Base-by-base conservation (phyloP, 768 basidiomycete species). In the Epithele typhae region DNA sequence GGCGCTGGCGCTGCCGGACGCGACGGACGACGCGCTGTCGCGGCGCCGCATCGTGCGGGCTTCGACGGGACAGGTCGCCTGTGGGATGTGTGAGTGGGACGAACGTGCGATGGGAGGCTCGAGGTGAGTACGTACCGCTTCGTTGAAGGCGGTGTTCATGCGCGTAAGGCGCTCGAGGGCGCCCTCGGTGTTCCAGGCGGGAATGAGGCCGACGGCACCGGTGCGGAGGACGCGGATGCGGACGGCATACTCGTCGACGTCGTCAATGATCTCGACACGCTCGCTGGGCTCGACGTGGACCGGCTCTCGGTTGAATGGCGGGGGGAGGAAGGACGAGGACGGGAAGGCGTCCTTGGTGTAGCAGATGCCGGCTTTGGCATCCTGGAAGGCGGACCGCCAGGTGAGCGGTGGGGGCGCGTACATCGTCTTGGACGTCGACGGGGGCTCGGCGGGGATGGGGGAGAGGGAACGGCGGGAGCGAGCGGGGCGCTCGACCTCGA, bases 141-240 rank as follows among this genome's bases (percentile, higher is more conserved):
- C 61, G 52, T 63, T 63, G 45, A 60, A 53, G 40, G 53, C 52
- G 48, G 60, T 63, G 40, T 63, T 63, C 44, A 59, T 38, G 37
- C 61, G 36, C 45, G 61, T 59, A n/a, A 63, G 42, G 30, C 59
- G 38, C 42, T 63, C 59, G 33, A 60, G 46, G 24, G 61, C 55
- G 33, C 54, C 61, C 52, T 63, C 61, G 22, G 54, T 40, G 48
- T 59, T 58, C 61, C 61, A 63, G 21, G 53, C 46, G n/a, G 61
- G 61, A 11, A 63, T 43, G 12, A 59, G 25, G 18, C 61, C 61
- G 8, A 57, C 51, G 9, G 14, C 36, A 27, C 53, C 53, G 10
- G 54, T 55, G 24, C 47, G 25, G 5, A 56, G 17, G 11, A 53
- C 40, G n/a, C 52, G 48, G 25, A 60, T 58, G 40, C 61, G 55